Evolutionary conservation across 768 basidiomycete genomes (phyloP), one percentile per base, ranked within the genome.

Genomic region (Hebeloma cylindrosporum): DNA sequence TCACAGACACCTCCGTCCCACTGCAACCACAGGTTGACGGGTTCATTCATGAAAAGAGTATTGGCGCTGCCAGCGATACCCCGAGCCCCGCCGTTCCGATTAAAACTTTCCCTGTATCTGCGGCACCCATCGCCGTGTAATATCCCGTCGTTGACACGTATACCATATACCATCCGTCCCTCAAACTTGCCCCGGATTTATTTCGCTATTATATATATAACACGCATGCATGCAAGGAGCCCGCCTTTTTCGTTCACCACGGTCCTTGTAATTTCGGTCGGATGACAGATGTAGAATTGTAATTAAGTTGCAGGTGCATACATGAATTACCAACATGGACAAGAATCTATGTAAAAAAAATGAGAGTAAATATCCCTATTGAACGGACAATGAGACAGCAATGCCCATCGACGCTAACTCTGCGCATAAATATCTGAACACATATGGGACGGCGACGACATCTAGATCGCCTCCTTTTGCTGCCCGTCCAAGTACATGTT

Each of bases 341-440:
- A 16, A 30, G 40, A n/a, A 49, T 23, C 31, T 36, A 34, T 40
- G 13, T n/a, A 51, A 31, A 27, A 14, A 42, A 37, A 38, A 25
- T 30, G 7, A 36, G n/a, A n/a, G n/a, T n/a, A n/a, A n/a, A n/a
- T n/a, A n/a, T n/a, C n/a, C n/a, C 63, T 67, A 89, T 39, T 65
- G 77, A 40, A 94, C 80, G 60, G 88, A 83, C 37, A 98, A 67
- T 36, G 90, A 88, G 39, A 98, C 78, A 26, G 87, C 82, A 57
- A 99, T 97, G 34, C 96, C 95, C 95, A 98, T 98, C 13, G 91
- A 87, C n/a, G 94, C 94, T 55, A 99, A 70, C 69, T 99, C 96
- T 2, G 94, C 88, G 60, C 94, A 93, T 8, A 97, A 76, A 70
- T 93, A 91, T 37, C 91, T 77, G 68, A 96, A 95, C 39, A 95